Base-by-base conservation (phyloP, 306 rosid genomes). In the Nissolia schottii region DNA sequence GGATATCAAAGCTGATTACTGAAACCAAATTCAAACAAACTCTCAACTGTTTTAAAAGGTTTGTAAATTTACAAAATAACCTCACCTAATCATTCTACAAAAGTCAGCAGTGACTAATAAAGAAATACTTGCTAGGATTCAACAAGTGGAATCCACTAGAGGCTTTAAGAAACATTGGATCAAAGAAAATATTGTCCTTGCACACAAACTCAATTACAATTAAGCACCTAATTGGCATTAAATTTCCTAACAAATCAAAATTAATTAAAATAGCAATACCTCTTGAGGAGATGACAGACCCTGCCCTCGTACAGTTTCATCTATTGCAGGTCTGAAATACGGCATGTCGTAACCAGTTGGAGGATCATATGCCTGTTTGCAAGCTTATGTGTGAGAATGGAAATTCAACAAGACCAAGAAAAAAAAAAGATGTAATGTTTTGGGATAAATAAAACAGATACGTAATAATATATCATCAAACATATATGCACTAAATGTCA, bases 281-380 rank as follows among this genome's bases (percentile, higher is more conserved):
- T 92, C 99, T 24, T 84, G 97, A 54, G 85, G 85, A 64, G 96
- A 82, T 61, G 80, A 80, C 25, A 87, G 71, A 69, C 89, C 87
- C 78, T 84, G 97, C 38, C 87, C 84, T 12, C 86, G 79, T 22
- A 83, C 68, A 67, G 89, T 41, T 84, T 88, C 99, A 59, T 95
- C 99, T 86, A 89, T 70, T 16, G 83, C 19, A 0, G 96, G 93
- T 89, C 96, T 82, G 75, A 88, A 92, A 83, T 92, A 95, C 66
- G 97, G 89, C 45, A 89, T 84, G 71, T 89, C 92, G 64, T 89
- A 92, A 80, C 93, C 87, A 64, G 86, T 53, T 60, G 89, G 93
- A 54, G 90, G 85, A 81, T 95, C 96, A n/a, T 91, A 95, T 4
- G 96, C 97, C 99, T 95, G 91, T 74, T 70, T 67, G 46, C 34